Percentiles rank a stretch among this genome's conserved stretches.
phyloP scores from a whole-genome alignment of 2,329 filamentous ascomycete genomes.

The Epichloe coenophiala region DNA sequence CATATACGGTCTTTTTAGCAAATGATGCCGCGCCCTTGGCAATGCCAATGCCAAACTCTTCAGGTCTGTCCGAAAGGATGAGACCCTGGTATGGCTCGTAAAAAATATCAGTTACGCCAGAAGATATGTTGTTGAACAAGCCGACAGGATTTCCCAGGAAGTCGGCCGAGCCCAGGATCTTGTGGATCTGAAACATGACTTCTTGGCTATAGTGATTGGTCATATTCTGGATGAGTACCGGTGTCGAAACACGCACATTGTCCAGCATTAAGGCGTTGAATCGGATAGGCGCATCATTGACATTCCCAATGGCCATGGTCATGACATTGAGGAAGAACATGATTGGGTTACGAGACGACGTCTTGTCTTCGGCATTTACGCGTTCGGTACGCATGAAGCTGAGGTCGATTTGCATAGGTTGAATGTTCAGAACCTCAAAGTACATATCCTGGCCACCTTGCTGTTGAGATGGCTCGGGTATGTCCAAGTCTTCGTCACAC shows the following conservation, averaged over 20 bases:
- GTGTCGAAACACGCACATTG: conserved; percentile 82
- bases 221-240: conserved; percentile 71
- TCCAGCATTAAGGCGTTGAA: conserved; percentile 91
- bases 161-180: conserved; percentile 92
- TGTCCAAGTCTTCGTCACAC: conserved; percentile 79
- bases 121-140: conserved; percentile 95
- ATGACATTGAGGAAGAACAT: conserved; percentile 99
- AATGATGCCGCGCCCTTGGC: conserved; percentile 95
- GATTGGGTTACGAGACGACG: conserved; percentile 78
- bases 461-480: conserved; percentile 79
- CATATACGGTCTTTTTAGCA: conserved; percentile 97
- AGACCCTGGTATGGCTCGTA: conserved; percentile 98
- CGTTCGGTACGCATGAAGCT: conserved; percentile 95
- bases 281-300: conserved; percentile 91
- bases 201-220: conserved; percentile 95
- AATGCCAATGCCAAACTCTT: conserved; percentile 88
- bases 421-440: conserved; percentile 91
- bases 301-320: conserved; percentile 98
- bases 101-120: conserved; percentile 94
- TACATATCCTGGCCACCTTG: conserved; percentile 88
- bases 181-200: conserved; percentile 88
- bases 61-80: conserved; percentile 88
- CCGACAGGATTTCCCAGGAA: conserved; percentile 96
- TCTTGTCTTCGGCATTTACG: conserved; percentile 91
- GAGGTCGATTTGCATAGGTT: conserved; percentile 94